These are phyloP conservation scores for Rhodotorula sp. DNA, from an alignment of 1,284 basidiomycete species.

Conservation along the genomic window DNA sequence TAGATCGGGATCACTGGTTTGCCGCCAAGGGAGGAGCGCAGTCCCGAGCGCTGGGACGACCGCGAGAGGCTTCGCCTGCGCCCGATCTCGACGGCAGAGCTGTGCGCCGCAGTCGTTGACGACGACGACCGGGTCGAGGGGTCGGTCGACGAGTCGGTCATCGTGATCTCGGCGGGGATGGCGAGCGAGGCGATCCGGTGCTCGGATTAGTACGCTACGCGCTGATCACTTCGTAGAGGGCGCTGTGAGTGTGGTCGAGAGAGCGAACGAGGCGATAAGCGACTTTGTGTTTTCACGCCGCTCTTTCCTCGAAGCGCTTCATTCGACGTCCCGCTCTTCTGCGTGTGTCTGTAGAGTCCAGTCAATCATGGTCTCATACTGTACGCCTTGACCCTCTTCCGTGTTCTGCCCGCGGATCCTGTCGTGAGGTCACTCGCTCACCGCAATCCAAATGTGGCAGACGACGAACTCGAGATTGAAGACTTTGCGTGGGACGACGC, in stretches of 20 bases:
- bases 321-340: background rate
- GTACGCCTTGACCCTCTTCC: background rate
- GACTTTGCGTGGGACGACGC: constrained; percentile 89
- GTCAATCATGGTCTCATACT: constrained; percentile 38
- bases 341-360: background rate
- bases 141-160: background rate
- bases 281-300: background rate
- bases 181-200: too few species aligned
- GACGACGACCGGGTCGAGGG: background rate
- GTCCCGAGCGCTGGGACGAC: constrained; percentile 7
- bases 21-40: constrained; percentile 28
- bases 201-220: too few species aligned
- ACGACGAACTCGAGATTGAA: constrained; percentile 93
- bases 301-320: background rate
- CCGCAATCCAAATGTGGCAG: constrained; percentile 14
- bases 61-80: constrained; percentile 8
- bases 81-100: background rate
- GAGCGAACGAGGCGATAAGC: background rate
- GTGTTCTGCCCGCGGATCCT: too few species aligned
- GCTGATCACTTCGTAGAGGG: background rate
- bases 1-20: constrained; percentile 18
- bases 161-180: too few species aligned
- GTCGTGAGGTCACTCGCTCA: background rate
- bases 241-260: background rate
- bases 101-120: background rate